phyloP scores from a whole-genome alignment of 805 yeast species.

The Yarrowia sp. region DNA sequence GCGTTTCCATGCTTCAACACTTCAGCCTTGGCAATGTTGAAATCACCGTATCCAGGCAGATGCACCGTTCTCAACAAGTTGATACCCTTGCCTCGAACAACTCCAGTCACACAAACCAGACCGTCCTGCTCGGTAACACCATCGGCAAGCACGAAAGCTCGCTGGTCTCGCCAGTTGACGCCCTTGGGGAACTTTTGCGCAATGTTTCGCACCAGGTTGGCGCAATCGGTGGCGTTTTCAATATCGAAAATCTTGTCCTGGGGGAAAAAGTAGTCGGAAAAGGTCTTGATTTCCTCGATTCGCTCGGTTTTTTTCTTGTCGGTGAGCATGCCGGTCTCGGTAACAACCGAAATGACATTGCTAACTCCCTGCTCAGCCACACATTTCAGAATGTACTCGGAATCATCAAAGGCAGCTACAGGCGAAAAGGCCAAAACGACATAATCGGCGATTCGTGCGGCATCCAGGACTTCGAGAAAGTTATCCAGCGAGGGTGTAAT shows the following conservation, averaged over 20 bases:
- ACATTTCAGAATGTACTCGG: slow-evolving; percentile 88
- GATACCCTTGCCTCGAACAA: slow-evolving; percentile 81
- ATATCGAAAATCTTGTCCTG: slow-evolving; percentile 74
- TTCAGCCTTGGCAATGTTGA: slow-evolving; percentile 54
- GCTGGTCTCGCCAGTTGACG: slow-evolving; percentile 86
- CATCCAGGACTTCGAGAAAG: slow-evolving; percentile 71
- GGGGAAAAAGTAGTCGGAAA: slow-evolving; percentile 74
- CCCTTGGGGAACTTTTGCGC: slow-evolving; percentile 87
- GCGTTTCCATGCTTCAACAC: not conserved
- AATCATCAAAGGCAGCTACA: slow-evolving; percentile 71
- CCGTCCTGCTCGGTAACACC: slow-evolving; percentile 39
- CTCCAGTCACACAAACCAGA: slow-evolving; percentile 67
- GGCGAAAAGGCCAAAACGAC: slow-evolving; percentile 90
- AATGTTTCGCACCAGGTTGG: slow-evolving; percentile 66
- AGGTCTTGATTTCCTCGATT: slow-evolving; percentile 58
- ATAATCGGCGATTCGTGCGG: slow-evolving; percentile 85
- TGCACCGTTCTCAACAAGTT: slow-evolving; percentile 75
- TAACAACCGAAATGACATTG: slow-evolving; percentile 45
- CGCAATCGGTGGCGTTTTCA: slow-evolving; percentile 66
- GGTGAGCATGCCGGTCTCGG: not conserved
- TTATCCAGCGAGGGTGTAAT: slow-evolving; percentile 67
- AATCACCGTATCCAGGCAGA: slow-evolving; percentile 88
- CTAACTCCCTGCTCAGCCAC: slow-evolving; percentile 91
- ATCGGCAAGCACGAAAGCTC: slow-evolving; percentile 86
- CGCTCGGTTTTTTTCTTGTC: slow-evolving; percentile 66